phyloP scores from a whole-genome alignment of 1,284 basidiomycete genomes.

The Naganishia sp. region DNA sequence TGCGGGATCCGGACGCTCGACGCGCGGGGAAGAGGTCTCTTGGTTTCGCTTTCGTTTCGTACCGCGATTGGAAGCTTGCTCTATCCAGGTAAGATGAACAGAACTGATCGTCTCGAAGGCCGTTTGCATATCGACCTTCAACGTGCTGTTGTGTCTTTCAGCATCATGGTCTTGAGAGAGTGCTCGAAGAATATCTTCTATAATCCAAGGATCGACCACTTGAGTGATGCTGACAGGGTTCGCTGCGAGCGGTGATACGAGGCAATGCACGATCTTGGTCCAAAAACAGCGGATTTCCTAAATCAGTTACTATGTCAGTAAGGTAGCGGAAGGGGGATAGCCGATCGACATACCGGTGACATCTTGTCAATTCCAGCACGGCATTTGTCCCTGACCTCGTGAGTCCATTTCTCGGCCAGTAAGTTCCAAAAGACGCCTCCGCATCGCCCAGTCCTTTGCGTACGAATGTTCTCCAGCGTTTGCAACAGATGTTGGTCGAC shows the following conservation, averaged over 20 bases:
- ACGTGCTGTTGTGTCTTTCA: not conserved
- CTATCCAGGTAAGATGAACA: not conserved
- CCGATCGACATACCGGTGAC: conserved; percentile 7
- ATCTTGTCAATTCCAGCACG: not conserved
- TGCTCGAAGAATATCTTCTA: not conserved
- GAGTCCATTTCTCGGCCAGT: conserved; percentile 18
- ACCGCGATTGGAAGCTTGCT: not conserved
- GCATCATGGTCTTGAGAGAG: not conserved
- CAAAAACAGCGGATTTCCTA: conserved; percentile 10
- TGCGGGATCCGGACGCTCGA: not conserved
- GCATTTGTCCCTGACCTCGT: conserved; percentile 13
- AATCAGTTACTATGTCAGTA: not conserved
- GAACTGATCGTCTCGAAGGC: not conserved
- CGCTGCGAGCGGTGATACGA: conserved; percentile 4
- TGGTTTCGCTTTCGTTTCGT: conserved; percentile 20
- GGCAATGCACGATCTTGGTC: not conserved
- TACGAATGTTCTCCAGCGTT: not conserved
- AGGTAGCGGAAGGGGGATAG: not conserved
- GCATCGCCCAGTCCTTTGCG: not conserved
- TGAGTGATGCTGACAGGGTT: conserved; percentile 14
- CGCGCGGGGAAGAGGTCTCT: not conserved
- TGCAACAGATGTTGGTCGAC: conserved; percentile 4
- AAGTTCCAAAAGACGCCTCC: conserved; percentile 16
- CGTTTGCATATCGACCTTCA: not conserved
- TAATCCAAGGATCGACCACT: not conserved